Conservation (phyloP, 2,329 filamentous ascomycete species). For the Leptographium procerum region DNA sequence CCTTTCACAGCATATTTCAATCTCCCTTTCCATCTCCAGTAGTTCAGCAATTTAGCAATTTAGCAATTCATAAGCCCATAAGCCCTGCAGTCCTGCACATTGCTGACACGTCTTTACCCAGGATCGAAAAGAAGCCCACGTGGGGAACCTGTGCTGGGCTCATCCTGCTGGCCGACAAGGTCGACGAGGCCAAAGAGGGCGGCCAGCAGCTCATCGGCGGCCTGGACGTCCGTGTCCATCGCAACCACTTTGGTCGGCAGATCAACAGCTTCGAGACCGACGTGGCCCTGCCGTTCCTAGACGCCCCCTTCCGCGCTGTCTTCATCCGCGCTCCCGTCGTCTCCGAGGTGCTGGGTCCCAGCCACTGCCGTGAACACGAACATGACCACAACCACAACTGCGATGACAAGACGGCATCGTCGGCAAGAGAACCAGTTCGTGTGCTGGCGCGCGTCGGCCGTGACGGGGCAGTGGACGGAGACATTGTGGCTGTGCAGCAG, state of each 20-base stretch:
- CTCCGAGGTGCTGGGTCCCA: conserved; percentile 46
- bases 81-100: too few relatives aligned
- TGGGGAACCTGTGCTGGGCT: conserved; percentile 97
- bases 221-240: conserved; percentile 77
- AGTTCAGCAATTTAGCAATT: too few relatives aligned
- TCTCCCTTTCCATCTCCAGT: too few relatives aligned
- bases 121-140: conserved; percentile 64
- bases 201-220: conserved; percentile 92
- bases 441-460: conserved; percentile 35
- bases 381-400: too few relatives aligned
- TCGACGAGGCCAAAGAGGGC: conserved; percentile 78
- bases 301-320: conserved; percentile 57
- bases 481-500: conserved; percentile 82
- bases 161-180: conserved; percentile 79
- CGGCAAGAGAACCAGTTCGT: conserved; percentile 24
- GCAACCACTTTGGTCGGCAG: conserved; percentile 92
- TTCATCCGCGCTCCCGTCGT: conserved; percentile 95
- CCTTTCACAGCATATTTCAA: too few relatives aligned
- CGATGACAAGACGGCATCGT: not conserved
- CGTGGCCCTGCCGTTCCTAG: conserved; percentile 61
- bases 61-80: too few relatives aligned
- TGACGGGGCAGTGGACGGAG: conserved; percentile 35
- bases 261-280: conserved; percentile 79
- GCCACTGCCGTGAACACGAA: too few relatives aligned
- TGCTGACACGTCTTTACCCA: conserved; percentile 20